Evolutionary conservation across 257 asterid species (phyloP), one percentile per base, ranked within the genome.

Genomic region (Fraxinus quadrangulata): DNA sequence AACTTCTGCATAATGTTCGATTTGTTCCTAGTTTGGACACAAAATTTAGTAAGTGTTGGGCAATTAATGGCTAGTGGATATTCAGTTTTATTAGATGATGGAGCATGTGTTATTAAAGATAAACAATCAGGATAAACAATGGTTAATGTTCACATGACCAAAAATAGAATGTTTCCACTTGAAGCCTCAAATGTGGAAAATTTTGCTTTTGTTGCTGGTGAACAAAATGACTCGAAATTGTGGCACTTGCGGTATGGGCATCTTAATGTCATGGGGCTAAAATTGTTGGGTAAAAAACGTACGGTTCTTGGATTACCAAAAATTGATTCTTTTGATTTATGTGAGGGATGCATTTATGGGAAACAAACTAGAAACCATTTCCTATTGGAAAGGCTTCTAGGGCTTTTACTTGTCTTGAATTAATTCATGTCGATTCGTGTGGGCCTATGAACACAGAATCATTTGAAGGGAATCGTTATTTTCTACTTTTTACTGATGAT

Each of bases 241-340:
- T 74, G 81, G 75, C 80, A 78, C 24, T 63, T 78, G 33, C 1
- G 45, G 6, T 78, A 78, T 70, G 81, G 83, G 1, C 81, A 82
- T 78, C 30, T 75, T 1, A 74, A 78, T 26, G 17, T 49, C 6
- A 77, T 67, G 1, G 77, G 76, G 0, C 0, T 77, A 61, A 31
- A 73, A 2, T 11, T 66, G 4, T 4, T 78, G 0, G 33, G 11
- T 61, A 0, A 34, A 3, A 81, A 81, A 34, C 7, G n/a, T 24
- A 78, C 75, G 78, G 81, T 75, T 49, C 0, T 30, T 63, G 76
- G 78, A 0, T 5, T 45, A 0, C 78, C 76, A 0, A 26, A 71
- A 26, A 76, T 70, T 63, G 37, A 5, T 1, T 8, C 36, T n/a
- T 1, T 72, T 26, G 75, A n/a, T 56, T 71, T 10, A 10, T 40